These are phyloP conservation scores for Pseudisothecium myosuroides DNA, from an alignment of 225 moss, liverwort and hornwort species.

Conservation along the genomic window DNA sequence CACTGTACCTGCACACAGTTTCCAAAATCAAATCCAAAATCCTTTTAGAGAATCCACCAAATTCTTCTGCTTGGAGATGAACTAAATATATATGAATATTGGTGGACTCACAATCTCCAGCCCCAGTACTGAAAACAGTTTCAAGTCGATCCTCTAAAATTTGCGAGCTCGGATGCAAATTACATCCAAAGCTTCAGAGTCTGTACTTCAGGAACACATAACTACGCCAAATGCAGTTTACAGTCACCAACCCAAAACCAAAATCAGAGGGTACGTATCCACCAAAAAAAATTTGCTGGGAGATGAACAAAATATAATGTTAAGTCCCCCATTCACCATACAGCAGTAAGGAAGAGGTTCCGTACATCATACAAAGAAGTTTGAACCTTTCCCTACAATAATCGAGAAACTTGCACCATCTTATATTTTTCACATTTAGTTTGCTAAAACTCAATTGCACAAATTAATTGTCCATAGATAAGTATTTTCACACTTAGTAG, in stretches of 20 bases:
- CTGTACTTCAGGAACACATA: neutral
- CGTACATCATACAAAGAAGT: neutral
- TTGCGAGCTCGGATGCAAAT: neutral
- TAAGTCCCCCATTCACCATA: no score
- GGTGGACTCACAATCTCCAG: neutral
- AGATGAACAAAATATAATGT: neutral
- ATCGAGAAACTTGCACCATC: neutral
- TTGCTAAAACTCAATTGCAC: neutral
- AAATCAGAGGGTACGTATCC: neutral
- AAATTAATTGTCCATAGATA: neutral
- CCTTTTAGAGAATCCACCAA: neutral
- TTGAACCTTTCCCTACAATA: neutral
- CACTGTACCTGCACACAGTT: neutral
- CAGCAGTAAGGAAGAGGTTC: neutral
- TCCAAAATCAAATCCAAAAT: neutral
- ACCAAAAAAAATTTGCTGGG: neutral
- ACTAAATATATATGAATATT: neutral
- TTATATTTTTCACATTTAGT: neutral
- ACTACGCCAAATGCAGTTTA: neutral
- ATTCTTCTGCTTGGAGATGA: neutral
- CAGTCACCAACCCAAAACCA: neutral
- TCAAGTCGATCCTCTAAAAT: neutral
- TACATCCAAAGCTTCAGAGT: no score
- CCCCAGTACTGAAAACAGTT: neutral
- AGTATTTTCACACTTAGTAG: neutral